Percentiles rank a stretch among this genome's conserved stretches.
phyloP scores from a whole-genome alignment of 1,139 yeast species.

The Hansenula lynferdii region DNA sequence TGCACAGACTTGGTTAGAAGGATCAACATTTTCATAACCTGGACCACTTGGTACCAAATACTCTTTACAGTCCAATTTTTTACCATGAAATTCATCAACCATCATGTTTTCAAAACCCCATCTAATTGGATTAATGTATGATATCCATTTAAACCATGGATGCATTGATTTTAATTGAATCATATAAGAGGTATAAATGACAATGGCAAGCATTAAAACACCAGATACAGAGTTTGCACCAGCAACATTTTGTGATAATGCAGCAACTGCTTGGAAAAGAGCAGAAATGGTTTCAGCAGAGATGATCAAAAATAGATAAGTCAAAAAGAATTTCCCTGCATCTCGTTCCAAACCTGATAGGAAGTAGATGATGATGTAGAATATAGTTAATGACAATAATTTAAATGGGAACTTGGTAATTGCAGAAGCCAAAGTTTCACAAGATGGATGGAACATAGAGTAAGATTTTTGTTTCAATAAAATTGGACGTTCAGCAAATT shows the following conservation, averaged over 20 bases:
- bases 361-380: slow-evolving; percentile 46
- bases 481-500: slow-evolving; percentile 47
- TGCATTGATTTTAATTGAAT: slow-evolving; percentile 56
- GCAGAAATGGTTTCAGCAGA: slow-evolving; percentile 37
- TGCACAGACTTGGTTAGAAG: slow-evolving; percentile 44
- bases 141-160: slow-evolving; percentile 64
- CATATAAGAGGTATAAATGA: slow-evolving; percentile 51
- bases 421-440: slow-evolving; percentile 48
- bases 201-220: slow-evolving; percentile 39
- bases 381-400: slow-evolving; percentile 37
- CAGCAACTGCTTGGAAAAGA: slow-evolving; percentile 46
- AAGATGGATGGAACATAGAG: slow-evolving; percentile 52
- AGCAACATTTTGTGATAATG: slow-evolving; percentile 39
- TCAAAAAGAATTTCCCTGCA: slow-evolving; percentile 53
- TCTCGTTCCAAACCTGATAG: slow-evolving; percentile 43
- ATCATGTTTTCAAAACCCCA: slow-evolving; percentile 55
- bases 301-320: slow-evolving; percentile 38
- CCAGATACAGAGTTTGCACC: slow-evolving; percentile 53
- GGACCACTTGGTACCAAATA: slow-evolving; percentile 47
- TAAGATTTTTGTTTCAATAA: slow-evolving; percentile 52
- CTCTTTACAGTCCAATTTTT: slow-evolving; percentile 45
- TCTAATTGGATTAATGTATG: slow-evolving; percentile 50
- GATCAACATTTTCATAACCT: slow-evolving; percentile 36
- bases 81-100: slow-evolving; percentile 51
- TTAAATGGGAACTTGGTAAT: slow-evolving; percentile 45